phyloP scores from a whole-genome alignment of 441 rosid species.

The Jatropha podagrica region DNA sequence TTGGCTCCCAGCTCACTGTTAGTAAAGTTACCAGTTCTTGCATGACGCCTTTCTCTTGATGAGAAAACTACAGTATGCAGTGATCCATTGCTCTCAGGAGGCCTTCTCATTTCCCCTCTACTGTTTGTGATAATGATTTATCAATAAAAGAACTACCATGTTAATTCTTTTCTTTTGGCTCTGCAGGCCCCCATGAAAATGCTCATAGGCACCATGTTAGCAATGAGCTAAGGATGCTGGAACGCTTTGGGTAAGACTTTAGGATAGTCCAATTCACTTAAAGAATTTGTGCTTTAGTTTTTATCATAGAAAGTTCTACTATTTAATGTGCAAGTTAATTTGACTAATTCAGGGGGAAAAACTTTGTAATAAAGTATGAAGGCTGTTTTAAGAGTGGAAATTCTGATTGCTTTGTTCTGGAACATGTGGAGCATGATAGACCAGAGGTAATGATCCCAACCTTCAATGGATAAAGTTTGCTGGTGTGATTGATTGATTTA shows the following conservation, averaged over 20 bases:
- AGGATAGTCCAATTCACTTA: background rate
- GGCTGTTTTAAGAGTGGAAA: constrained; percentile 73
- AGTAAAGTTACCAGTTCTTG: background rate
- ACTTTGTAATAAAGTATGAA: constrained; percentile 72
- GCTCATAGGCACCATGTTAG: constrained; percentile 63
- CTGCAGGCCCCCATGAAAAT: constrained; percentile 79
- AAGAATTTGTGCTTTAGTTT: background rate
- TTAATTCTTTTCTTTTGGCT: constrained; percentile 20
- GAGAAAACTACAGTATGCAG: background rate
- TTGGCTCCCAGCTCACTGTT: background rate
- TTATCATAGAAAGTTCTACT: background rate
- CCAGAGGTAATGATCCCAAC: constrained; percentile 59
- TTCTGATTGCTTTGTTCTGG: constrained; percentile 86
- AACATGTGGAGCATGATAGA: constrained; percentile 91
- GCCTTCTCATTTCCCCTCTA: background rate
- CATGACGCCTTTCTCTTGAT: background rate
- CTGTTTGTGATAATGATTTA: background rate
- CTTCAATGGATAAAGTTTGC: constrained; percentile 7
- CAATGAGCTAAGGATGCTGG: constrained; percentile 82
- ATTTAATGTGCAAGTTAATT: constrained; percentile 18
- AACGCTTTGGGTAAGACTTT: constrained; percentile 75
- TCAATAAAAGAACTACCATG: background rate
- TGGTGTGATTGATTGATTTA: constrained; percentile 21
- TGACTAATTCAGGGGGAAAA: constrained; percentile 67
- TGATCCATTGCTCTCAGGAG: background rate